Percentiles rank a stretch among this genome's conserved stretches.
phyloP scores from a whole-genome alignment of 1,284 basidiomycete species.

The Taiwanofungus camphoratus region DNA sequence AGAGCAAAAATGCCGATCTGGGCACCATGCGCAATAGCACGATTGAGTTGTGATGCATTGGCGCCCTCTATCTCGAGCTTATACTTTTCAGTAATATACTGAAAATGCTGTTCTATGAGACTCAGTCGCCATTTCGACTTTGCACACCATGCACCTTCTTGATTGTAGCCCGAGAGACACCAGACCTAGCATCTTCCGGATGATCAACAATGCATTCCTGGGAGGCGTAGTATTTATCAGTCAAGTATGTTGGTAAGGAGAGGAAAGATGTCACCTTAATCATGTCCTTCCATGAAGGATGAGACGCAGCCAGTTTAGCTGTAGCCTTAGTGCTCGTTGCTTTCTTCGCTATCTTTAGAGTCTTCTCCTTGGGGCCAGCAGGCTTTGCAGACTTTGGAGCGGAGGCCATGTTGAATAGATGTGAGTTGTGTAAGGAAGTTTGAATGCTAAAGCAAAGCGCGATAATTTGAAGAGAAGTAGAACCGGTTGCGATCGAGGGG shows the following conservation, averaged over 20 bases:
- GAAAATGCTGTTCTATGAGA: too few species aligned
- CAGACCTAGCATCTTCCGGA: slow-evolving; percentile 71
- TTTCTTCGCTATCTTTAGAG: slow-evolving; percentile 27
- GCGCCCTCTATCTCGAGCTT: slow-evolving; percentile 71
- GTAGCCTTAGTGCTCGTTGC: slow-evolving; percentile 28
- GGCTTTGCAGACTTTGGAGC: slow-evolving; percentile 27
- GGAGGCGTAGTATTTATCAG: slow-evolving; percentile 14
- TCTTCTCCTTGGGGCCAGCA: slow-evolving; percentile 31
- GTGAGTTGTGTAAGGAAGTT: too few species aligned
- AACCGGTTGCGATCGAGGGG: too few species aligned
- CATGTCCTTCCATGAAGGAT: slow-evolving; percentile 75
- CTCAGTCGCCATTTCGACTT: too few species aligned
- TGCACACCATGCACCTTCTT: slow-evolving; percentile 82
- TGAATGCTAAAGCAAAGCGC: too few species aligned
- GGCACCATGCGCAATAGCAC: slow-evolving; percentile 75
- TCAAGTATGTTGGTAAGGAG: not conserved
- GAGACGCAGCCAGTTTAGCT: slow-evolving; percentile 30
- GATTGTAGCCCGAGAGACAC: slow-evolving; percentile 86
- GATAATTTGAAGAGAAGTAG: too few species aligned
- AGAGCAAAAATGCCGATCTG: slow-evolving; percentile 77
- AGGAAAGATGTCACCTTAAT: slow-evolving; percentile 53
- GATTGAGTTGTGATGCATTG: slow-evolving; percentile 74
- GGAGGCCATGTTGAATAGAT: not conserved
- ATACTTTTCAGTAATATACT: slow-evolving; percentile 77
- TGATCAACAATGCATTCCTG: slow-evolving; percentile 79